Conservation (phyloP, 257 asterid species). For the Solanum paucissectum region DNA sequence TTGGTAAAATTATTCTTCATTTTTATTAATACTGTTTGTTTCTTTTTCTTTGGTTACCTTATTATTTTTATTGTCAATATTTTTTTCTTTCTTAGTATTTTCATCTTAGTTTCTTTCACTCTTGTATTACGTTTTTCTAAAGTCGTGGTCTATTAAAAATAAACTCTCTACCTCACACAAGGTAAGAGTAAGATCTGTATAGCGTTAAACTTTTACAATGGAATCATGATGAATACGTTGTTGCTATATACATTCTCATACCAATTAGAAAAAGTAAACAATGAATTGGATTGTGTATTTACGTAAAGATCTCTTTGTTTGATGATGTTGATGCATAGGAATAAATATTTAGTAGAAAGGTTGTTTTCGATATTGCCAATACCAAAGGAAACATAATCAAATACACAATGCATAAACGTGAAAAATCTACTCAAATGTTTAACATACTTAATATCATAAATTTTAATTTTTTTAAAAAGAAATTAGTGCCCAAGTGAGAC, state of each 20-base stretch:
- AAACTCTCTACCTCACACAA: background rate
- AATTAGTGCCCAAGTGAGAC: background rate
- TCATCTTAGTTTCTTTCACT: background rate
- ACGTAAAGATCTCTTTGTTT: background rate
- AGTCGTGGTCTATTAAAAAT: background rate
- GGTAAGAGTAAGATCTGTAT: background rate
- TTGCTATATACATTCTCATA: background rate
- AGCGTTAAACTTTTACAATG: background rate
- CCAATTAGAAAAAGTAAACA: background rate
- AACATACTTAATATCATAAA: background rate
- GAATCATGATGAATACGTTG: background rate
- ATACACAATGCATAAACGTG: background rate
- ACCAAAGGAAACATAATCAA: background rate
- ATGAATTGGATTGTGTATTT: background rate
- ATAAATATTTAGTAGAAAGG: background rate
- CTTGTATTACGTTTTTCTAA: background rate
- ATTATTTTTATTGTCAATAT: background rate
- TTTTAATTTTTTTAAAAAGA: accelerated
- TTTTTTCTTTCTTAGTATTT: background rate
- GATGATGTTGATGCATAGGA: background rate
- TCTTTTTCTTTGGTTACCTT: background rate
- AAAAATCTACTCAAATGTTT: background rate
- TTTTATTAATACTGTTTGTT: background rate
- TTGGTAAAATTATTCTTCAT: background rate
- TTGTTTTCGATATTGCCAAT: too few species aligned